These are phyloP conservation scores for Russula foetens DNA, from an alignment of 768 basidiomycete species.

Conservation along the genomic window DNA sequence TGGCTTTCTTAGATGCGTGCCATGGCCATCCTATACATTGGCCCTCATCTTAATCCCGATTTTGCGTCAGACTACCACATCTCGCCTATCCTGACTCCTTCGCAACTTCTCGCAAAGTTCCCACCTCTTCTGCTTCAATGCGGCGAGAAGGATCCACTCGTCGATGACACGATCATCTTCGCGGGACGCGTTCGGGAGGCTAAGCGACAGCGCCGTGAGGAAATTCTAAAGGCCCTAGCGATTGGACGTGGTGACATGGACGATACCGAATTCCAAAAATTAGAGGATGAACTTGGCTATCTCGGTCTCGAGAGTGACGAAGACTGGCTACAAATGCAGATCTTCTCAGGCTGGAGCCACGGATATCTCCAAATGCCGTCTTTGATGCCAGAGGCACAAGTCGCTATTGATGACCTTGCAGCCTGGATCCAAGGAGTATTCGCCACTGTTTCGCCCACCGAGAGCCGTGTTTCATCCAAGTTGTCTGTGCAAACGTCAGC, in stretches of 20 bases:
- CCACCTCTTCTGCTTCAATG: slow-evolving; percentile 91
- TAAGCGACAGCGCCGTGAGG: slow-evolving; percentile 72
- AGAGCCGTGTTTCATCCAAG: neutral
- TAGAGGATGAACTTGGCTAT: slow-evolving; percentile 44
- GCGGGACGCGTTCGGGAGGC: slow-evolving; percentile 93
- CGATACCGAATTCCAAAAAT: slow-evolving; percentile 27
- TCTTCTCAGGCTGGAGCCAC: slow-evolving; percentile 96
- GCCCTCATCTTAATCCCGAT: slow-evolving; percentile 89
- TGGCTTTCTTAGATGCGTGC: slow-evolving; percentile 75
- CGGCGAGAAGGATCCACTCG: slow-evolving; percentile 90
- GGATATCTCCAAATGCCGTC: slow-evolving; percentile 94
- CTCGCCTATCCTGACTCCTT: slow-evolving; percentile 88
- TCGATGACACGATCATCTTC: slow-evolving; percentile 96
- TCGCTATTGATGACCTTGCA: slow-evolving; percentile 72
- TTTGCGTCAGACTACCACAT: slow-evolving; percentile 93
- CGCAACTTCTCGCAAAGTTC: slow-evolving; percentile 79
- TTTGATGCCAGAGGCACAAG: slow-evolving; percentile 74
- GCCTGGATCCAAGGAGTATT: slow-evolving; percentile 90
- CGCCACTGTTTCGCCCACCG: slow-evolving; percentile 17
- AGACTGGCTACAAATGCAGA: slow-evolving; percentile 90
- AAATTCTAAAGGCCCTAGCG: slow-evolving; percentile 52
- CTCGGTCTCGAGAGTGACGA: slow-evolving; percentile 69
- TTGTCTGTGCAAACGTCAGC: slow-evolving; percentile 2
- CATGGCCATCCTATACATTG: slow-evolving; percentile 97
- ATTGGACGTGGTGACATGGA: slow-evolving; percentile 57